Percentiles rank a stretch among this genome's conserved stretches.
phyloP scores from a whole-genome alignment of 306 rosid genomes.

The Vicia faba region DNA sequence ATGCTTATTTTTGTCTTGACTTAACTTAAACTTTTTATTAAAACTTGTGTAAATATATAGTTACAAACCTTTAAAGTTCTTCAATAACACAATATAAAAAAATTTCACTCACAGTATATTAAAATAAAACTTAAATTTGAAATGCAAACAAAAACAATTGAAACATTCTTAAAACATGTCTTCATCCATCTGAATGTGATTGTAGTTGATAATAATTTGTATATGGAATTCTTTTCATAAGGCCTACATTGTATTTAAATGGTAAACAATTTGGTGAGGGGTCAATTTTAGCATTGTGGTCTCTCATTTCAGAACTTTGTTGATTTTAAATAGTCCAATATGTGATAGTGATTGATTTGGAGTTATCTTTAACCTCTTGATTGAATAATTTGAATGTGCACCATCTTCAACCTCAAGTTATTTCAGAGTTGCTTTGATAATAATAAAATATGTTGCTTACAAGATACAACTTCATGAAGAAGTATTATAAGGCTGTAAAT shows the following conservation, averaged over 20 bases:
- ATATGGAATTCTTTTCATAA: not conserved
- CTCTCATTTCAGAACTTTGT: not conserved
- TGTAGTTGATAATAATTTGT: not conserved
- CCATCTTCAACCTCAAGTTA: not conserved
- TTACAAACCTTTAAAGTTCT: too few species aligned
- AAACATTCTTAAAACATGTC: conserved; percentile 21
- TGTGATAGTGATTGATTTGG: conserved; percentile 28
- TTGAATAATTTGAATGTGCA: not conserved
- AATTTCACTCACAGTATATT: too few species aligned
- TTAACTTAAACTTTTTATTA: too few species aligned
- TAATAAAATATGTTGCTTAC: not conserved
- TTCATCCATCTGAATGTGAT: conserved; percentile 19
- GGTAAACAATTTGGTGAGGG: not conserved
- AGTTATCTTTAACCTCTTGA: conserved; percentile 10
- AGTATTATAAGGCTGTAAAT: not conserved
- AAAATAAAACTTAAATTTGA: too few species aligned
- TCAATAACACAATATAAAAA: too few species aligned
- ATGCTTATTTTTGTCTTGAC: too few species aligned
- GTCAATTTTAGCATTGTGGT: conserved; percentile 29
- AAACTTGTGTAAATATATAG: too few species aligned
- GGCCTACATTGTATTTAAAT: not conserved
- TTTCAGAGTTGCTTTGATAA: not conserved
- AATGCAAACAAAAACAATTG: not conserved
- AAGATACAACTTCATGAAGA: not conserved
- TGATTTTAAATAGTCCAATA: conserved; percentile 11